Base-by-base conservation (phyloP, 2,329 filamentous ascomycete genomes). In the Arthrocladium fulminans region DNA sequence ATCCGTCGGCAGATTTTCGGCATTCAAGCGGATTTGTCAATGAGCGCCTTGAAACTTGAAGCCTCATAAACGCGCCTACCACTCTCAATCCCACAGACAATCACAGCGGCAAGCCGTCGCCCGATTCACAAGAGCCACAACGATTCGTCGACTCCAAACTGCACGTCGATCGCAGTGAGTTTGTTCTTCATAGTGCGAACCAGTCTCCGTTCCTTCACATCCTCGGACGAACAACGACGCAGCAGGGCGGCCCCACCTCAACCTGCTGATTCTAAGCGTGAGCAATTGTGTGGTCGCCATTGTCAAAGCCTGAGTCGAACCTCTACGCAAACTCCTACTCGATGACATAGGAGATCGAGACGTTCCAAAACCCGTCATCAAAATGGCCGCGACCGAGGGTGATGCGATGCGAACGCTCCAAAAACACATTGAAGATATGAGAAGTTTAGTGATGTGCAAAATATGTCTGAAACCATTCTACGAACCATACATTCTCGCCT, bases 391-490 rank as follows among this genome's bases (percentile, higher is more conserved):
- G 30, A 25, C 41, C 8, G 49, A 55, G 13, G 34, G 23, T 23
- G 17, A 47, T 8, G 19, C 51, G 17, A 57, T 68, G 22, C 56
- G 66, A 51, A 71, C 66, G 4, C 60, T 73, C 15, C 69, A 73
- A 57, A 63, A 68, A 39, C 79, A 84, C 62, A 73, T 85, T 39
- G 74, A 80, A 57, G 72, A 75, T 56, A 75, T 85, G 52, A 73
- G 80, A 54, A 67, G 65, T 24, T 70, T 82, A 25, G 68, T 83
- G 57, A 80, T 79, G 49, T 86, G 82, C 67, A 80, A 80, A 54
- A 80, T 86, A 53, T 86, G 82, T 64, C 76, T 83, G 55, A 74
- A 77, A 48, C 73, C 81, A 42, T 72, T 85, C 43, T 84, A 84
- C 64, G 81, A 85, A 63, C 82, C 82, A 1, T 86, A 79, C 64